Evolutionary conservation across 1,284 basidiomycete genomes (phyloP), one percentile per base, ranked within the genome.

Genomic region (Papiliotrema fonsecae): DNA sequence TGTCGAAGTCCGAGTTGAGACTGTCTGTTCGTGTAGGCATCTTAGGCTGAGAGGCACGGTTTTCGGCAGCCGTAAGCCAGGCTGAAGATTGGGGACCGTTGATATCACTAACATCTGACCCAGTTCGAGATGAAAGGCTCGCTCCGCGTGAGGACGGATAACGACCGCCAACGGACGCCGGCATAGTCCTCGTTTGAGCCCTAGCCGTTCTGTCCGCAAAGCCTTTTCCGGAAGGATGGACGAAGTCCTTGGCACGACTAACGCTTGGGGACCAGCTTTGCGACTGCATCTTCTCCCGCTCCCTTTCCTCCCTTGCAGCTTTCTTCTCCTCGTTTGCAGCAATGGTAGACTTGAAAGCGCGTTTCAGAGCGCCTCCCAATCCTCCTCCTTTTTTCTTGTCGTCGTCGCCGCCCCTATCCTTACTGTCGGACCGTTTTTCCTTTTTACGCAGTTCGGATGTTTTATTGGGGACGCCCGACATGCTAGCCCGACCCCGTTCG

Each of bases 271-370:
- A 56, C 62, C 65, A 70, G 2, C 62, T 63, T 36, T 65, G 64
- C 27, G 56, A 57, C 41, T 69, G 67, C 19, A 43, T 47, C 34
- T 56, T 49, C 47, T 70, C 69, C 22, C 64, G 45, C 35, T 65
- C 62, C 37, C 53, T 54, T 45, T 69, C 69, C 45, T 67, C 60
- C 16, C 56, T 48, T 18, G 54, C 48, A 26, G 59, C 56, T 36
- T 62, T 63, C 35, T 66, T 62, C 46, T 72, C 69, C 42, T 73
- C 68, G 36, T 58, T 54, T 0, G 49, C 50, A 4, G 62, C 43
- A 42, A 69, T 51, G 7, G 57, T 56, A 13, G 55, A 52, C 36
- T 64, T 58, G 50, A 69, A 49, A 10, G 66, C 64, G 6, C 69
- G 58, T 51, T 72, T 74, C 52, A 74, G 51, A 10, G 57, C 61